Evolutionary conservation across 306 rosid genomes (phyloP).

Genomic region (Potentilla sterilis): DNA sequence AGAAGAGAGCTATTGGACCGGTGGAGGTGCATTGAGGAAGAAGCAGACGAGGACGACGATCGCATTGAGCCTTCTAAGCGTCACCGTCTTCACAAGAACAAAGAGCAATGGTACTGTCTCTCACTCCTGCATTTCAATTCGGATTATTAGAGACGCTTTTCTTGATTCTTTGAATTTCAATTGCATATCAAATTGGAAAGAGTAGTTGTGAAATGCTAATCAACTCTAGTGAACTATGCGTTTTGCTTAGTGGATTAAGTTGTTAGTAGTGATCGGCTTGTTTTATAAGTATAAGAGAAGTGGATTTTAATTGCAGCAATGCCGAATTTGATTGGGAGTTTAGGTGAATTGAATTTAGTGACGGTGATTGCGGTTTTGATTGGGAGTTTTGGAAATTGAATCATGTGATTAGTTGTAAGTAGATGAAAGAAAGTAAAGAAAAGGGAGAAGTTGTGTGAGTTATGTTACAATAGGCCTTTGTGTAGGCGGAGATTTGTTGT

Average conservation of each 20-base stretch:
- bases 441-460: background rate
- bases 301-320: background rate
- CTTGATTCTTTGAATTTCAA: background rate
- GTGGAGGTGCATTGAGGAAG: slow-evolving; percentile 72
- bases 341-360: no score
- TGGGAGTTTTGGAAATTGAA: background rate
- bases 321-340: background rate
- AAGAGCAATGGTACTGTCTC: slow-evolving; percentile 62
- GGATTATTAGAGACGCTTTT: background rate
- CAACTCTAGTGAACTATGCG: background rate
- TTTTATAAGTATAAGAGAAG: background rate
- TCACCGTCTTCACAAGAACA: slow-evolving; percentile 52
- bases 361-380: background rate
- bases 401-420: background rate
- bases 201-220: background rate
- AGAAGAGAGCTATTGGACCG: slow-evolving; percentile 61
- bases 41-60: slow-evolving; percentile 49
- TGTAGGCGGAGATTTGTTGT: background rate
- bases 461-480: background rate
- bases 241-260: background rate
- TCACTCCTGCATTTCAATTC: background rate
- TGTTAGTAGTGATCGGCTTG: background rate
- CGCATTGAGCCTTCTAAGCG: slow-evolving; percentile 34
- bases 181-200: background rate
- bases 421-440: background rate